Conservation (phyloP, 208 protist genomes). For the Acanthamoeba triangularis region DNA sequence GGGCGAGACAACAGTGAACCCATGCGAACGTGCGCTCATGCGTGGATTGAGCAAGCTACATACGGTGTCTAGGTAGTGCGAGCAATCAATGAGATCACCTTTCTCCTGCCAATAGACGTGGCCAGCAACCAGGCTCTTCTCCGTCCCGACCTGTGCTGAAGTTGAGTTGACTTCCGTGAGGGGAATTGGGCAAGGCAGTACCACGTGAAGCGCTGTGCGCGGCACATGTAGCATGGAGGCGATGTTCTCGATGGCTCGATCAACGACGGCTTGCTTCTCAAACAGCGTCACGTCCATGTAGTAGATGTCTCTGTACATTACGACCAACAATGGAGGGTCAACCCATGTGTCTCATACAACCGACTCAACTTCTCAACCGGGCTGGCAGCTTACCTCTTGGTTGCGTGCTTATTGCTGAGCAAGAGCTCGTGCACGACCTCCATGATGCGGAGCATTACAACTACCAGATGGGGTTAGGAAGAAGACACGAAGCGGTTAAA, state of each 20-base stretch:
- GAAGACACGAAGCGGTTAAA: background rate
- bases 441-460: slow-evolving; percentile 43
- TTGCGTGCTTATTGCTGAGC: slow-evolving; percentile 15
- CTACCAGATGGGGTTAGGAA: background rate
- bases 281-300: slow-evolving; percentile 68
- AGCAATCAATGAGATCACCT: background rate
- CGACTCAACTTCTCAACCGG: background rate
- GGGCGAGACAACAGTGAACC: no score
- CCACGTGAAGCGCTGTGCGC: background rate
- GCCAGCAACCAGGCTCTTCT: slow-evolving; percentile 40
- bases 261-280: slow-evolving; percentile 9
- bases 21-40: background rate
- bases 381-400: slow-evolving; percentile 16
- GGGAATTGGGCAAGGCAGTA: background rate
- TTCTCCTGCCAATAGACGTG: slow-evolving; percentile 44
- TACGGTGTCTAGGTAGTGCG: slow-evolving; percentile 15
- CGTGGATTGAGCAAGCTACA: no score
- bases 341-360: background rate
- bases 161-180: background rate
- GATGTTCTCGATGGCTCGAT: slow-evolving; percentile 60
- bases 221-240: slow-evolving; percentile 62
- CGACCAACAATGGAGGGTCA: background rate
- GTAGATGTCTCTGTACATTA: slow-evolving; percentile 64
- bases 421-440: slow-evolving; percentile 32
- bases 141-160: background rate